Base-by-base conservation (phyloP, 2,329 filamentous ascomycete genomes). In the Penicillium aurantiogriseum region DNA sequence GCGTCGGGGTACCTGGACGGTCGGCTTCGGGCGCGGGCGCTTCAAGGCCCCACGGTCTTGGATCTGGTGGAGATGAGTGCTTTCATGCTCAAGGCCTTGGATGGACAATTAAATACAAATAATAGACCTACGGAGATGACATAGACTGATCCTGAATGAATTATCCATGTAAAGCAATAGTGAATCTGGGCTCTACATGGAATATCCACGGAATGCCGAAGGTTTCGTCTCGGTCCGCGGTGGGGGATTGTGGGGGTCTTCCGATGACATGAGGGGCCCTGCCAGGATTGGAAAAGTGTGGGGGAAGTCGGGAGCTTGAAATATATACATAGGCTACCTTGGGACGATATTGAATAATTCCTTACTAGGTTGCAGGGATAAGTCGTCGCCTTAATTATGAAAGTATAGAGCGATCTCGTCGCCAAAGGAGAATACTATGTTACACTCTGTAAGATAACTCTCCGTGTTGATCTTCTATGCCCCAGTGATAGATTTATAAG, bases 51-150 rank as follows among this genome's bases (percentile, higher is more conserved):
- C 36, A 2, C 69, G 11, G 65, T 65, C 27, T 68, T 66, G 9
- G 63, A 61, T 36, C 69, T 70, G 5, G 65, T 70, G 61, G 81
- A 82, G 7, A 81, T 72, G 44, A 82, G 74, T 5, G 79, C 79
- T 60, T 80, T 80, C 79, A 81, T 82, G 1, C 33, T 63, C n/a
- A 29, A 23, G 11, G 7, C 43, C 11, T n/a, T 45, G n/a, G 43
- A 29, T 45, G 3, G 21, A 23, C n/a, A 13, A 29, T 19, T 6
- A 44, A 19, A 10, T 29, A 13, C 17, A 44, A 23, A 42, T 9
- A 42, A 23, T 4, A 42, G 5, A 29, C 3, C 10, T 29, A 19
- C 7, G 15, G 7, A 36, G 35, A 40, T 7, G 17, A 11, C 3
- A 29, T 11, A n/a, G 17, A 29, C 9, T 44, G 21, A 33, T 33